Percentiles rank a stretch among this genome's conserved stretches.
phyloP scores from a whole-genome alignment of 371 early-diverging fungal species.

The Mucor piriformis region DNA sequence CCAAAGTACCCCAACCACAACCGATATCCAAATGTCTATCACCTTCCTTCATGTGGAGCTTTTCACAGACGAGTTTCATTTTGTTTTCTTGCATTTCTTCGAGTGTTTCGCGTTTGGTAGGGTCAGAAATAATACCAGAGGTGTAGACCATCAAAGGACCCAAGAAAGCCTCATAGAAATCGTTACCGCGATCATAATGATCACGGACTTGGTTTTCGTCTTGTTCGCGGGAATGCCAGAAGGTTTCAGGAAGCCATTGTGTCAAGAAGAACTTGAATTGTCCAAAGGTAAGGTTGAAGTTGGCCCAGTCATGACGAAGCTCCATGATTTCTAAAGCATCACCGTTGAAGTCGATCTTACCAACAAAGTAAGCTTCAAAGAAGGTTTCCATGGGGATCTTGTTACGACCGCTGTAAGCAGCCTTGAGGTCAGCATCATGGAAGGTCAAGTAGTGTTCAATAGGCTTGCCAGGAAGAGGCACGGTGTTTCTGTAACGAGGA shows the following conservation, averaged over 20 bases:
- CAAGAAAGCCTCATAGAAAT: constrained; percentile 94
- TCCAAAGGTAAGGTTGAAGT: constrained; percentile 81
- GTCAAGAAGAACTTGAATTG: constrained; percentile 91
- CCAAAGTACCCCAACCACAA: constrained; percentile 98
- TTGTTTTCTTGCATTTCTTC: constrained; percentile 96
- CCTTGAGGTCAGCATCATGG: constrained; percentile 76
- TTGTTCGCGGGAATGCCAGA: constrained; percentile 95
- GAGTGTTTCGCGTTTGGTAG: constrained; percentile 77
- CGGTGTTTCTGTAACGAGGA: constrained; percentile 69
- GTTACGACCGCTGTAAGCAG: constrained; percentile 72
- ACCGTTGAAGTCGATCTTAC: constrained; percentile 89
- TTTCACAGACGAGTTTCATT: constrained; percentile 86
- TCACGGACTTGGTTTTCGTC: constrained; percentile 96
- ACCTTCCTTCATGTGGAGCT: constrained; percentile 85
- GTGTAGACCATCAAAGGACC: constrained; percentile 96
- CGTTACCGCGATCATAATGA: constrained; percentile 97
- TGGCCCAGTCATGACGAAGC: constrained; percentile 92
- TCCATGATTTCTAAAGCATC: constrained; percentile 90
- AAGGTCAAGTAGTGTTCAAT: constrained; percentile 88
- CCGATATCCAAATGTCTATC: constrained; percentile 96
- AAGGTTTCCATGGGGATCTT: constrained; percentile 97
- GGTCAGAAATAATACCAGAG: constrained; percentile 86
- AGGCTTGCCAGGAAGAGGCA: constrained; percentile 76
- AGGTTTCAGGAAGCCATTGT: constrained; percentile 94
- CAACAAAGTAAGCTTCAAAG: constrained; percentile 95